Conservation (phyloP, 2,329 filamentous ascomycete genomes). For the Alternaria ventricosa region DNA sequence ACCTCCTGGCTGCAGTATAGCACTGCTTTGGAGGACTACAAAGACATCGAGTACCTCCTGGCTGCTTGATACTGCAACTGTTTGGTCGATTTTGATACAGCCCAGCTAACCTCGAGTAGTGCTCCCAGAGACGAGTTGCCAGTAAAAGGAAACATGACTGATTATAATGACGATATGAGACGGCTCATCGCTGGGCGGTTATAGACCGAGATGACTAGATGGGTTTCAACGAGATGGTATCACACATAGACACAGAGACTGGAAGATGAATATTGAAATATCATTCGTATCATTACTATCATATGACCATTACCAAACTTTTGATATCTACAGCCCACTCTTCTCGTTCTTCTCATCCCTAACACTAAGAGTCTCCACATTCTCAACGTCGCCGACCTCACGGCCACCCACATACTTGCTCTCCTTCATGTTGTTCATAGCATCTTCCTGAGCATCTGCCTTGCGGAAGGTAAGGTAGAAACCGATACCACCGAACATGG, state of each 20-base stretch:
- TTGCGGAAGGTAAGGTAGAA: slow-evolving; percentile 44
- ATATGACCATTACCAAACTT: not conserved
- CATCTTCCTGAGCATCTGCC: slow-evolving; percentile 42
- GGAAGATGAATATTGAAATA: not conserved
- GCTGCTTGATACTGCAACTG: not conserved
- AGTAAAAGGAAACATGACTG: too few relatives aligned
- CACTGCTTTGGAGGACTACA: not conserved
- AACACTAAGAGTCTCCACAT: slow-evolving; percentile 19
- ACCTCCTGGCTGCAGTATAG: not conserved
- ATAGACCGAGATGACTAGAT: not conserved
- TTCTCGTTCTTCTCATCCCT: slow-evolving; percentile 34
- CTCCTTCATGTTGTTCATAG: slow-evolving; percentile 39
- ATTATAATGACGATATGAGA: not conserved
- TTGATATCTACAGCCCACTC: slow-evolving; percentile 1
- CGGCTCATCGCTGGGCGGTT: not conserved
- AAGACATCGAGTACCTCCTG: not conserved
- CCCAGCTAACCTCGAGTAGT: not conserved
- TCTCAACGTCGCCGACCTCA: slow-evolving; percentile 25
- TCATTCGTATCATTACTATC: not conserved
- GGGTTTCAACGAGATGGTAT: not conserved
- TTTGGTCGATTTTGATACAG: not conserved
- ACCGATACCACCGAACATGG: slow-evolving; percentile 37
- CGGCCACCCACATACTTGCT: slow-evolving; percentile 29
- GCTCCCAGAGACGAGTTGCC: not conserved
- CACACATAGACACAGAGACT: not conserved